A percentile compares a stretch with the other conserved stretches of the same genome.
Evolutionary conservation across 331 rosid species (phyloP).

Genomic region (Spiraea crenata): DNA sequence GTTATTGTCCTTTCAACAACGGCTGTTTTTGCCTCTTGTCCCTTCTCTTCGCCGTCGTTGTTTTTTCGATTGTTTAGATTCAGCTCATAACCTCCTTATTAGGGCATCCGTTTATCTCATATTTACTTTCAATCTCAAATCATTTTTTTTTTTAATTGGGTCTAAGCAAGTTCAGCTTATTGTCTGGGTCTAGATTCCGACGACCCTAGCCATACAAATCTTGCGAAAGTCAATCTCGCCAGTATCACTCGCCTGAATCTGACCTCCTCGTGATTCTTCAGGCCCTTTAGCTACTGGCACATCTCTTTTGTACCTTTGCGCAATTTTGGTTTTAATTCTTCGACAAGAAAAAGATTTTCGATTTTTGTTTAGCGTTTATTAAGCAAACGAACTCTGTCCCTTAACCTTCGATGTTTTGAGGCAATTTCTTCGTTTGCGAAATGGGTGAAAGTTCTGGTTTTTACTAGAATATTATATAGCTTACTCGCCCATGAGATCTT

Average conservation of each 20-base stretch:
- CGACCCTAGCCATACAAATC: conserved; percentile 40
- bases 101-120: too few relatives aligned
- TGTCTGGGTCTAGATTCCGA: conserved; percentile 31
- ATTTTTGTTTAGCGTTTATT: background rate
- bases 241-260: conserved; percentile 58
- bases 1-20: background rate
- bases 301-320: background rate
- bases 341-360: too few relatives aligned
- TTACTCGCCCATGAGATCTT: conserved; percentile 29
- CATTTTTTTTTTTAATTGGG: too few relatives aligned
- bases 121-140: too few relatives aligned
- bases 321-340: background rate
- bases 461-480: conserved; percentile 24
- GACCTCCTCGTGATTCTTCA: conserved; percentile 37
- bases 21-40: background rate
- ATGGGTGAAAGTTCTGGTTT: conserved; percentile 10
- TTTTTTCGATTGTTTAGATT: background rate
- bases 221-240: conserved; percentile 41
- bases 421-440: conserved; percentile 74
- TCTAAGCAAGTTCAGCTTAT: conserved; percentile 56
- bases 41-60: background rate
- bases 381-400: conserved; percentile 70
- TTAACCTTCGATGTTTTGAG: conserved; percentile 45
- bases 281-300: conserved; percentile 50
- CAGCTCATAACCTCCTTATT: too few relatives aligned